Percentiles rank a stretch among this genome's conserved stretches.
Conservation (phyloP, 768 basidiomycete genomes). For the Leccinum pellstonianum region DNA sequence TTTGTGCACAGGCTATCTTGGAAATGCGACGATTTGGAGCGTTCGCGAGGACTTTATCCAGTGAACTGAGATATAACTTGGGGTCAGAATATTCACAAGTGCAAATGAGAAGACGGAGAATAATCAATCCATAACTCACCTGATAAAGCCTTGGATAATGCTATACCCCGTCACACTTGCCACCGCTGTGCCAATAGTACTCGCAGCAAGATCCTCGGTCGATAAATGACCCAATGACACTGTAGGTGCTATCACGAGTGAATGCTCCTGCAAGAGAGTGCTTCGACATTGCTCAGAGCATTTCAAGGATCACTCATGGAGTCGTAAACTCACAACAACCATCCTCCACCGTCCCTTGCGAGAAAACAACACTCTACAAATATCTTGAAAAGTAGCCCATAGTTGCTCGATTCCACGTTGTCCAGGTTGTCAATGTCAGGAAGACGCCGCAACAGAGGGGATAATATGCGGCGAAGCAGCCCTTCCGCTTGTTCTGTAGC, state of each 20-base stretch:
- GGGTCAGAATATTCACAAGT: conserved; percentile 13
- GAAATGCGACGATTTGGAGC: conserved; percentile 15
- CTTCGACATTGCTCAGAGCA: conserved; percentile 12
- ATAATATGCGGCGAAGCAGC: conserved; percentile 13
- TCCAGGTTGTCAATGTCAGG: conserved; percentile 23
- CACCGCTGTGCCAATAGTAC: conserved; percentile 42
- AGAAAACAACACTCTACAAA: conserved; percentile 24
- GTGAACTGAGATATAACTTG: conserved; percentile 9
- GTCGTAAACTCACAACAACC: conserved; percentile 20
- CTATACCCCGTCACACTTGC: conserved; percentile 44
- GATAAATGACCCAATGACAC: conserved; percentile 54
- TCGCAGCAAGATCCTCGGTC: conserved; percentile 50
- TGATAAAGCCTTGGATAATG: conserved; percentile 37
- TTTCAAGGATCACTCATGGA: neutral
- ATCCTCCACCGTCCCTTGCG: conserved; percentile 21
- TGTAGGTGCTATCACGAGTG: conserved; percentile 25
- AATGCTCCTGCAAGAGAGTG: conserved; percentile 23
- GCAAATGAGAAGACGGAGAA: neutral
- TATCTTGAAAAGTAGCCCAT: conserved; percentile 7
- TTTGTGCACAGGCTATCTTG: conserved; percentile 20
- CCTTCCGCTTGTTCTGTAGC: conserved; percentile 20
- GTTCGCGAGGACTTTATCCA: conserved; percentile 19
- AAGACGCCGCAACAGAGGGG: conserved; percentile 16
- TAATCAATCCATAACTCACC: conserved; percentile 35
- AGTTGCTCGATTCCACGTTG: conserved; percentile 7